Evolutionary conservation across 1,284 basidiomycete genomes (phyloP).

Genomic region (Fomes fomentarius): DNA sequence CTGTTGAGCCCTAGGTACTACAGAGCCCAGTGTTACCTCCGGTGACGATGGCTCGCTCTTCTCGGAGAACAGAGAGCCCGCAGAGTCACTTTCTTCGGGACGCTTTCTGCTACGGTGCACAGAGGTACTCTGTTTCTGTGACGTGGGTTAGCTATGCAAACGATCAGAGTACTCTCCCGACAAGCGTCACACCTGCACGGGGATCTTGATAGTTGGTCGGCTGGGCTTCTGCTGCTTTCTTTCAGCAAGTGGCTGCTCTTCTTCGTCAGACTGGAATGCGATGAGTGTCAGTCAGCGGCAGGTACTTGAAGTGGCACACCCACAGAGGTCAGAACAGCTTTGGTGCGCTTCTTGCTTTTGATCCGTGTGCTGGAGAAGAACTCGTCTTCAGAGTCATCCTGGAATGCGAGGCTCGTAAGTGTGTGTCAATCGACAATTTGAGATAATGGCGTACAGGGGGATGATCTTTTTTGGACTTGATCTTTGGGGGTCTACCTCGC

Average conservation of each 20-base stretch:
- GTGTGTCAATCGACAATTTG: neutral
- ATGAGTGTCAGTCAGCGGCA: neutral
- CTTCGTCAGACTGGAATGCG: slow-evolving; percentile 3
- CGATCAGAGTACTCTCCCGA: too few species aligned
- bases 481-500: slow-evolving; percentile 6
- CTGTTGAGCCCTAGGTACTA: neutral
- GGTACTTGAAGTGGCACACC: neutral
- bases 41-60: slow-evolving; percentile 18
- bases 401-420: neutral
- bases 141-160: too few species aligned
- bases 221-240: too few species aligned
- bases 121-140: too few species aligned
- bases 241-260: slow-evolving; percentile 13
- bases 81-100: slow-evolving; percentile 7
- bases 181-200: neutral
- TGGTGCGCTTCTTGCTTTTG: slow-evolving; percentile 18
- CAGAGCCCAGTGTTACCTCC: slow-evolving; percentile 14
- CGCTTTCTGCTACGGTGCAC: too few species aligned
- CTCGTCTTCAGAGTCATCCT: slow-evolving; percentile 8
- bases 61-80: slow-evolving; percentile 28
- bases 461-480: neutral
- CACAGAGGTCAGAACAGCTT: neutral
- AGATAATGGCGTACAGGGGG: neutral
- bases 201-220: neutral
- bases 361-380: slow-evolving; percentile 5